Evolutionary conservation across 1,284 basidiomycete species (phyloP).

Genomic region (Entoloma clypeatum): DNA sequence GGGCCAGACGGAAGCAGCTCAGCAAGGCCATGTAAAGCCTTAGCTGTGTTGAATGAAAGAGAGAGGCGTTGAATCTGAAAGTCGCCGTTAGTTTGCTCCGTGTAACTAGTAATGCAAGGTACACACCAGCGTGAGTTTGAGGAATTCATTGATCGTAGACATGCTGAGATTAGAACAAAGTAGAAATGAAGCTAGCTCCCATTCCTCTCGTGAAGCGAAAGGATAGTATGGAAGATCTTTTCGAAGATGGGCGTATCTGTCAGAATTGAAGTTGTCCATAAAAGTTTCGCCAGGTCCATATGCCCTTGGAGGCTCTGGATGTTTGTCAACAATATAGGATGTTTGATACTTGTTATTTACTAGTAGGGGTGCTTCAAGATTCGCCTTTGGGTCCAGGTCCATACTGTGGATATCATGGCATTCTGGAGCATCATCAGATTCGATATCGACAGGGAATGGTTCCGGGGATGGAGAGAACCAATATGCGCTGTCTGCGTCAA

Average conservation of each 20-base stretch:
- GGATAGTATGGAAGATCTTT: slow-evolving; percentile 27
- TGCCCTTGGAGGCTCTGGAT: slow-evolving; percentile 8
- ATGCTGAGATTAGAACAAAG: slow-evolving; percentile 24
- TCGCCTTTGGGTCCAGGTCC: background rate
- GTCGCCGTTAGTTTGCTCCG: background rate
- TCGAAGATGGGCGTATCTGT: slow-evolving; percentile 19
- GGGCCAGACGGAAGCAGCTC: slow-evolving; percentile 27
- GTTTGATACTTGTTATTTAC: background rate
- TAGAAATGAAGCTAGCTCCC: slow-evolving; percentile 27
- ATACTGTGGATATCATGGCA: too few relatives aligned
- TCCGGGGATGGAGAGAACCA: too few relatives aligned
- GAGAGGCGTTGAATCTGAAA: slow-evolving; percentile 11
- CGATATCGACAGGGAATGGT: too few relatives aligned
- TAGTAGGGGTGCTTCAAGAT: background rate
- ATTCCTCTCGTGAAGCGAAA: slow-evolving; percentile 26
- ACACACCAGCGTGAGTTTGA: slow-evolving; percentile 20
- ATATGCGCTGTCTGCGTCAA: too few relatives aligned
- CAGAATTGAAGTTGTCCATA: slow-evolving; percentile 23
- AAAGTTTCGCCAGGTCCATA: slow-evolving; percentile 20
- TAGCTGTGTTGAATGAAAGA: slow-evolving; percentile 27
- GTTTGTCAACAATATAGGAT: slow-evolving; percentile 3
- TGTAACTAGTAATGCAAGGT: background rate
- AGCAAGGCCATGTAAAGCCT: slow-evolving; percentile 21
- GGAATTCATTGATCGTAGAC: slow-evolving; percentile 23
- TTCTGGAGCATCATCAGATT: too few relatives aligned